Conservation (phyloP, 2,329 filamentous ascomycete species). For the Biscogniauxia marginata region DNA sequence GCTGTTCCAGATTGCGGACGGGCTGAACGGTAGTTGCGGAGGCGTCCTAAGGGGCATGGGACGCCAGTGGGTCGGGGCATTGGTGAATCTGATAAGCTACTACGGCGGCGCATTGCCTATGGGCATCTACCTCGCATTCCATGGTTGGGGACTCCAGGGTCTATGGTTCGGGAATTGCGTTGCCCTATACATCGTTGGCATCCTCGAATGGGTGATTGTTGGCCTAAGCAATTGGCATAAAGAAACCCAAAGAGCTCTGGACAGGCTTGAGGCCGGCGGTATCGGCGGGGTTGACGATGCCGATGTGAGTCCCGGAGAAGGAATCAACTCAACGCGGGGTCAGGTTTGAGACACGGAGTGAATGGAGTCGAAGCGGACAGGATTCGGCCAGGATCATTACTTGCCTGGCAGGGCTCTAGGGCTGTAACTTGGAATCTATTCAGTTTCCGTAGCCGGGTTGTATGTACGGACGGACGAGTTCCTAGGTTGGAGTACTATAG, state of each 20-base stretch:
- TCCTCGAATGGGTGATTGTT: slow-evolving; percentile 77
- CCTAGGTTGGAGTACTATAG: too few relatives aligned
- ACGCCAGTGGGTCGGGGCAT: slow-evolving; percentile 77
- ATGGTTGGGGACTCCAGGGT: slow-evolving; percentile 78
- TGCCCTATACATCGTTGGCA: slow-evolving; percentile 76
- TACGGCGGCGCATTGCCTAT: slow-evolving; percentile 77
- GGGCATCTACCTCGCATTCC: slow-evolving; percentile 83
- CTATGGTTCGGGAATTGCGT: slow-evolving; percentile 84
- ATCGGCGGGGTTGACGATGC: slow-evolving; percentile 1
- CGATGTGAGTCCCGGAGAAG: neutral
- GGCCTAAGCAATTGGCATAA: slow-evolving; percentile 73
- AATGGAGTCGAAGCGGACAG: neutral
- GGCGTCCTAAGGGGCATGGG: slow-evolving; percentile 82
- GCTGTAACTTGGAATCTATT: neutral
- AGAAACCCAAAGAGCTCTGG: slow-evolving; percentile 69
- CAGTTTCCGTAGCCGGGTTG: neutral
- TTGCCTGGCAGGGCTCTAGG: neutral
- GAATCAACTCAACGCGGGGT: neutral
- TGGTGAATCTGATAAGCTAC: slow-evolving; percentile 80
- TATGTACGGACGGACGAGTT: too few relatives aligned
- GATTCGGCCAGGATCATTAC: neutral
- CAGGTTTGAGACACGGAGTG: neutral
- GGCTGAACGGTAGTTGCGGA: slow-evolving; percentile 80
- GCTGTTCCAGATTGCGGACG: slow-evolving; percentile 87
- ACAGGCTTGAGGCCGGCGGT: slow-evolving; percentile 59